Base-by-base conservation (phyloP, 1,139 yeast species). In the Scheffersomyces quercinus region DNA sequence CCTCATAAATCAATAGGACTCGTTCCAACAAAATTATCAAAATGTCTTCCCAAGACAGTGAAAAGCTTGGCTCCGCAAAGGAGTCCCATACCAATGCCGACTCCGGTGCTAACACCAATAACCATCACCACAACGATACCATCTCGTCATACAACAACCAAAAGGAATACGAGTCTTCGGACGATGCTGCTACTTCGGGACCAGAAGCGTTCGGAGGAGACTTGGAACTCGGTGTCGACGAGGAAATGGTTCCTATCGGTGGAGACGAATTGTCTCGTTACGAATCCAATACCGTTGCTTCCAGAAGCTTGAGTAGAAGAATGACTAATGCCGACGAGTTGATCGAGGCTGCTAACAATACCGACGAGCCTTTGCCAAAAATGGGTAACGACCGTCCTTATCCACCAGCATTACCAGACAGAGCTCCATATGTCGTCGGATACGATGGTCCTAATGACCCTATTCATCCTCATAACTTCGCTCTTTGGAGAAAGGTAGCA, bases 381-480 rank as follows among this genome's bases (percentile, higher is more conserved):
- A 82, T 83, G 86, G 88, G 88, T 29, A 77, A 77, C 14, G 78
- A 73, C 24, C 72, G 80, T 54, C 73, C 69, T 3, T 73, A 68
- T 47, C 88, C 88, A 2, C 77, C 80, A 8, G 52, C 67, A 9
- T 64, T 77, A 40, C 85, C 85, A 3, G 76, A 73, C 40, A 62
- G 71, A 32, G 79, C 69, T 13, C 69, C 68, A 0, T 83, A 77
- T 55, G 72, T 77, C 2, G 88, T 83, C 2, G 63, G 81, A 1
- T 83, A 70, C 53, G 83, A 82, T 53, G 87, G 87, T 0, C 77
- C 80, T 1, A 65, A 77, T 41, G 88, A 82, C 55, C 86, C 86
- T 3, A 39, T 63, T 8, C 85, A 80, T 55, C 88, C 88, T 3
- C 82, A 79, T 56, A 82, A 83, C 55, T 82, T 85, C 85, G 51